Conservation (phyloP, 2,329 filamentous ascomycete genomes). For the Phyllosticta citrichinensis region DNA sequence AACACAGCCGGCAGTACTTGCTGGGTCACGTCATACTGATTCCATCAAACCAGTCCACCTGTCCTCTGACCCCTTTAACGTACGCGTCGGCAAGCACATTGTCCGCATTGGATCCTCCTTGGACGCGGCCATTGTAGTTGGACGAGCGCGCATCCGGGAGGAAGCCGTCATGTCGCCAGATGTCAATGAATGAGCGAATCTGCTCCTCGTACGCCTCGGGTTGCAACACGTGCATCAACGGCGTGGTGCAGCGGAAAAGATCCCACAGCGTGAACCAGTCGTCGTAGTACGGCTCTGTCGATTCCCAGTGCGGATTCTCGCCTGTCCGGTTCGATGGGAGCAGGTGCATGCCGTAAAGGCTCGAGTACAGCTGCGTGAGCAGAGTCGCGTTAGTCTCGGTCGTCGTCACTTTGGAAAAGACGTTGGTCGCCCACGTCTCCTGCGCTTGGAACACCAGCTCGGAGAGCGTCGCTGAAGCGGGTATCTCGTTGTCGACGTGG, state of each 20-base stretch:
- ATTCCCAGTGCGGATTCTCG: conserved; percentile 58
- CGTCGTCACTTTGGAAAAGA: conserved; percentile 55
- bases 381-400: conserved; percentile 46
- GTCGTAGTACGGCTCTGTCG: conserved; percentile 58
- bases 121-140: conserved; percentile 58
- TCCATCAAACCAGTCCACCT: conserved; percentile 48
- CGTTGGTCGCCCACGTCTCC: conserved; percentile 49
- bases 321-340: conserved; percentile 61
- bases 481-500: conserved; percentile 49
- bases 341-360: conserved; percentile 59
- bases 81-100: conserved; percentile 65
- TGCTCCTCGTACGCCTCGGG: conserved; percentile 54
- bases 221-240: conserved; percentile 56
- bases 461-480: conserved; percentile 32
- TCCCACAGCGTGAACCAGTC: conserved; percentile 59
- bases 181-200: conserved; percentile 57
- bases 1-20: not conserved
- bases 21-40: conserved; percentile 11
- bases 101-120: conserved; percentile 61
- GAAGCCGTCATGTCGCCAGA: conserved; percentile 55
- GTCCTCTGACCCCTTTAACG: conserved; percentile 54
- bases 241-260: conserved; percentile 53
- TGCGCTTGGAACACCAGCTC: conserved; percentile 39
- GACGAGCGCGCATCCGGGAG: conserved; percentile 57
- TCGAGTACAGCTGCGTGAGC: conserved; percentile 54